Evolutionary conservation across 805 yeast species (phyloP), one percentile per base, ranked within the genome.

Genomic region (Ascoidea asiatica): DNA sequence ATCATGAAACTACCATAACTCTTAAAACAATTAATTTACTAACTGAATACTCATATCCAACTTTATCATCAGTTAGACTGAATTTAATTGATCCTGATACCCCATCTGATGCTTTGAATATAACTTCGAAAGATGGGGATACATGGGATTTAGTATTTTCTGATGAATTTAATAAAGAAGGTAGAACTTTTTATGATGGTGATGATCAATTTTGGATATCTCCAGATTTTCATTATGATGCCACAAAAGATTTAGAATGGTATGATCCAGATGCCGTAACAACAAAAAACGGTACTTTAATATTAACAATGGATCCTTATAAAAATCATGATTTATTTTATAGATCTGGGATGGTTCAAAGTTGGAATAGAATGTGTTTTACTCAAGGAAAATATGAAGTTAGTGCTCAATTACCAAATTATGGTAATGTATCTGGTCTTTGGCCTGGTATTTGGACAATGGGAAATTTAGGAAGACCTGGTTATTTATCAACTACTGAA

Each of bases 21-120:
- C 64, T 5, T 70, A 68, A 53, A 73, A 68, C 50, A 50, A 67
- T 7, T 63, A n/a, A n/a, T n/a, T n/a, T n/a, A n/a, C n/a, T 81
- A 50, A 63, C 85, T 2, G 63, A 66, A 6, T 82, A 83, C 56
- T 51, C 56, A 13, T 83, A 81, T 55, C 79, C 80, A 4, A 60
- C 61, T 13, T 64, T 83, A 38, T 55, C 72, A 33, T 79, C 85
- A 1, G 69, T 82, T 44, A 64, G 92, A 50, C 67, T 81, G 0
- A 49, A 59, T n/a, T 61, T 83, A 40, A 63, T 84, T 15, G 94
- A 84, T 55, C 74, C 77, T 2, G 92, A 83, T 55, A 83, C 92
- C 3, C 92, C 90, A 0, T 38, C 47, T 3, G 55, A 56, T 1
- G 75, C 71, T 4, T 43, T 46, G 38, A 65, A 72, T 0, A 73